Conservation (phyloP, 2,329 filamentous ascomycete genomes). For the Apiospora rasikravindrae region DNA sequence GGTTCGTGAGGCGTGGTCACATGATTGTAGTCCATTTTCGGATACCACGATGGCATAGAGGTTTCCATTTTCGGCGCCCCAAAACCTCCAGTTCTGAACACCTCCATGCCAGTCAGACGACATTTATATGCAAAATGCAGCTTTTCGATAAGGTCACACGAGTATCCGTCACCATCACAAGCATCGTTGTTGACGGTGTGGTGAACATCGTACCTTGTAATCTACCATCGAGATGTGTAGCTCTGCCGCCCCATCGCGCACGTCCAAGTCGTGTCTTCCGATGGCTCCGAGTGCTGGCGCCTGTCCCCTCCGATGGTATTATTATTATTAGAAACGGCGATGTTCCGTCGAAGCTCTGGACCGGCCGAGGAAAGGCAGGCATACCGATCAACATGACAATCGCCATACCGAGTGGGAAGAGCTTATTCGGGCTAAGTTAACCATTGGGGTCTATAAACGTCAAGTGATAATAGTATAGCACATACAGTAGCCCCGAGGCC, state of each 20-base stretch:
- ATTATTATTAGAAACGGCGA: neutral
- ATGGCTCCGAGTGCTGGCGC: neutral
- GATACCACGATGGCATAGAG: no score
- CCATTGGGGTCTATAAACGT: neutral
- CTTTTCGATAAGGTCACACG: neutral
- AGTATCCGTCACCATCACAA: neutral
- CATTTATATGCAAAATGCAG: neutral
- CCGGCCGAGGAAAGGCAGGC: no score
- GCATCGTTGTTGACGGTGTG: neutral
- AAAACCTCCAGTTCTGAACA: no score
- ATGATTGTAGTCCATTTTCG: no score
- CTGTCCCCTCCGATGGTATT: no score
- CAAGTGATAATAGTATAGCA: no score
- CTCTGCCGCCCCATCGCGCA: neutral
- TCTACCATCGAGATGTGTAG: neutral
- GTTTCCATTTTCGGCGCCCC: no score
- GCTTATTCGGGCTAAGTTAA: neutral
- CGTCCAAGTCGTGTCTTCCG: neutral
- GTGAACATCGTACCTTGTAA: neutral
- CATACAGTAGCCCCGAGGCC: neutral
- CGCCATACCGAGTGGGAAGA: neutral
- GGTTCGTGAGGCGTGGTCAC: no score
- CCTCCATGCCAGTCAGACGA: no score
- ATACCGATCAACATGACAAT: slow-evolving; percentile 1
- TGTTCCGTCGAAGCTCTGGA: neutral